A percentile compares a stretch with the other conserved stretches of the same genome.
Conservation (phyloP, 2,329 filamentous ascomycete genomes). For the Alternaria brassicicola region DNA sequence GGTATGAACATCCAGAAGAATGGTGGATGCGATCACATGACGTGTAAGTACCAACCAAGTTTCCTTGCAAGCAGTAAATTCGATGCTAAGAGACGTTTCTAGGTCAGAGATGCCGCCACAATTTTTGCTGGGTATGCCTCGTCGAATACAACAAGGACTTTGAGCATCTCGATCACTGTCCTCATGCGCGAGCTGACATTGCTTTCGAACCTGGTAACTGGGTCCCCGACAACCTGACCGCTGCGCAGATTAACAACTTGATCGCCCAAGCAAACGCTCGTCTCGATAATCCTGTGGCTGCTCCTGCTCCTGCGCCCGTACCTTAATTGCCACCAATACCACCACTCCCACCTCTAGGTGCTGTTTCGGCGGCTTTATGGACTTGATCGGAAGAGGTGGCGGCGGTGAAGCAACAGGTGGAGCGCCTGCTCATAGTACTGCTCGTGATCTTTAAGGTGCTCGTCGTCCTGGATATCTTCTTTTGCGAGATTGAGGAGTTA, state of each 20-base stretch:
- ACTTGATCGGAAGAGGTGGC: background rate
- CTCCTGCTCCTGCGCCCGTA: background rate
- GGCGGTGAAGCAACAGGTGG: no score
- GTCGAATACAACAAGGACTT: background rate
- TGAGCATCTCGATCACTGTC: conserved; percentile 16
- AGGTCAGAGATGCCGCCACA: conserved; percentile 23
- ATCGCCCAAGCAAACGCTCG: conserved; percentile 3
- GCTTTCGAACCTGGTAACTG: conserved; percentile 22
- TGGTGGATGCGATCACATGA: conserved; percentile 36
- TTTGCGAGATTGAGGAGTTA: background rate
- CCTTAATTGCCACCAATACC: background rate
- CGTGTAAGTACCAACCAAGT: conserved; percentile 19
- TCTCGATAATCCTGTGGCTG: background rate
- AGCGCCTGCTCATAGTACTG: background rate
- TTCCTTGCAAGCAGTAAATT: background rate
- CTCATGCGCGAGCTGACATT: conserved; percentile 14
- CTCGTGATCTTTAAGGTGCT: no score
- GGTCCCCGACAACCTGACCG: conserved; percentile 3
- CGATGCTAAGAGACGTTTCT: background rate
- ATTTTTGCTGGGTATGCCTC: conserved; percentile 35
- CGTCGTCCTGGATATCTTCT: background rate
- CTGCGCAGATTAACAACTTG: conserved; percentile 9
- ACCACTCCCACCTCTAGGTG: background rate
- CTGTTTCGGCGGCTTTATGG: background rate
- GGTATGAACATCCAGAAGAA: conserved; percentile 35